Evolutionary conservation across 495 filamentous ascomycete species (phyloP).

Genomic region (Podospora anserina): DNA sequence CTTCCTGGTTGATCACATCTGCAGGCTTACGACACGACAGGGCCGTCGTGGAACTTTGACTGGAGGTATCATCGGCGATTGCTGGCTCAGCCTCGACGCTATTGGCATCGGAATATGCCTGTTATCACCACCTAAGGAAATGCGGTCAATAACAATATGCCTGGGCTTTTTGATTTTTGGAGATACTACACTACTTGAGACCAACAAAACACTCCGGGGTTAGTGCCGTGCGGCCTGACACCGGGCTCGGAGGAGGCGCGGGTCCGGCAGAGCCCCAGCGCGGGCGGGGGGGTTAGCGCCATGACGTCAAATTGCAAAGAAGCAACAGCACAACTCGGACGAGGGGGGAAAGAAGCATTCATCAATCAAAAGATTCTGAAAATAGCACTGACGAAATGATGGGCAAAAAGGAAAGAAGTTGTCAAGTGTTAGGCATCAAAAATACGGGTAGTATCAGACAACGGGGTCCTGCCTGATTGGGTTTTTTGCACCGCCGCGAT

Average conservation of each 20-base stretch:
- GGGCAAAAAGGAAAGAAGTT: not conserved
- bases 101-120: not conserved
- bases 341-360: not conserved
- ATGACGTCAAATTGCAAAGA: constrained; percentile 17
- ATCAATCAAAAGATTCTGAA: not conserved
- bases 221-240: constrained; percentile 3
- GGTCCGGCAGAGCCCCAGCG: constrained; percentile 3
- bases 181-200: not conserved
- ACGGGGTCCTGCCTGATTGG: constrained; percentile 12
- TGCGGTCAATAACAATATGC: not conserved
- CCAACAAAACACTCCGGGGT: constrained; percentile 6
- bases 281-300: constrained; percentile 1
- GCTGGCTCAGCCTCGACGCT: not conserved
- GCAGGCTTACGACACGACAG: not conserved
- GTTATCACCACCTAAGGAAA: not conserved
- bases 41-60: not conserved
- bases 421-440: constrained; percentile 7
- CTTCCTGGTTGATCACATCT: not conserved
- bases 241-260: constrained; percentile 7
- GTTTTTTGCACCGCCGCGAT: constrained; percentile 2
- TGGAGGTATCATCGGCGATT: not conserved
- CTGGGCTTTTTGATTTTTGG: not conserved
- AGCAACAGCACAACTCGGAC: constrained; percentile 8
- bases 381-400: not conserved
- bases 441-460: not conserved